Evolutionary conservation across 2,329 filamentous ascomycete species (phyloP), one percentile per base, ranked within the genome.

Genomic region (Neonectria punicea): DNA sequence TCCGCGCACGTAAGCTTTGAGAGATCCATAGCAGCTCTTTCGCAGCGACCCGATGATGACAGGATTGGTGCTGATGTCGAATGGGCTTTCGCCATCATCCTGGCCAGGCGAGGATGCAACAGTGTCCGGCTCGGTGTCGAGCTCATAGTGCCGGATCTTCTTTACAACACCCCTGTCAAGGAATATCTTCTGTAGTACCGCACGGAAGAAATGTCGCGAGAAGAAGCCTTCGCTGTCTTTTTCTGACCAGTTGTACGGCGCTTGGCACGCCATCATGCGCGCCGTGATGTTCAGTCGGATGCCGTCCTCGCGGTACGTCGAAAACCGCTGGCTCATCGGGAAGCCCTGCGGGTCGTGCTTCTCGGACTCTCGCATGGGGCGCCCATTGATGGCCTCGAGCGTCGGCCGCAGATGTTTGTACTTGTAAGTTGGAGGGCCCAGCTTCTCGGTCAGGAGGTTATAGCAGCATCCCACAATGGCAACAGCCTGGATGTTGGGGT

Each of bases 401-500:
- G 84, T 89, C 3, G 92, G 91, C 9, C 94, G 90, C 39, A 95
- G 86, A 53, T 89, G 88, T 1, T 93, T 91, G 20, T 93, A 86
- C 78, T 98, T 97, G 83, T 93, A 95, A 0, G 93, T 94, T 18
- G 93, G 92, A 2, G 94, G 93, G 0, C 93, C 93, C 13, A 98
- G 87, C 62, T 93, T 90, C 80, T 98, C 96, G 0, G 95, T 98
- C 71, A 98, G 83, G 6, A 98, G 88, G 74, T 99, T 99, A 85
- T 99, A 98, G 84, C 96, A 99, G 83, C 96, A 99, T 51, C 96
- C 96, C 65, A 99, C 93, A 76, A 99, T 94, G 63, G 95, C 95
- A 22, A 98, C 91, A n/a, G 94, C 93, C 34, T 89, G 89, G 60
- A 98, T 94, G 5, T 90, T 87, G 0, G 92, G 91, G 76, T 98